Evolutionary conservation across 805 yeast genomes (phyloP).

Genomic region (Millerozyma acaciae): DNA sequence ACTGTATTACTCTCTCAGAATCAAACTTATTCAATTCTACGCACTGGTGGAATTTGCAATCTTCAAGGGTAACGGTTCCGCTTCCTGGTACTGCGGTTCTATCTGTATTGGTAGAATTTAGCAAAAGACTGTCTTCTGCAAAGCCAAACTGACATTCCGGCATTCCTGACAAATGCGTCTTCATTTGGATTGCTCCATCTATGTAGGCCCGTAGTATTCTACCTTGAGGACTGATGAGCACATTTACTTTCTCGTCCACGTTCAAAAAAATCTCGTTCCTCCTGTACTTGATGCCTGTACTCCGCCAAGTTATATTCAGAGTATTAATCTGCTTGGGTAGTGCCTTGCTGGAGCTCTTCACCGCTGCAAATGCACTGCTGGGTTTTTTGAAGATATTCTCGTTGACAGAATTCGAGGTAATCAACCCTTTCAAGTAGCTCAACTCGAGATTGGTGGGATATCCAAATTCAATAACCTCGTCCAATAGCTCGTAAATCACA

Average conservation of each 20-base stretch:
- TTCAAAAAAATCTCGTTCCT: conserved; percentile 77
- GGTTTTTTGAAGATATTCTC: conserved; percentile 17
- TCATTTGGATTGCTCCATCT: conserved; percentile 70
- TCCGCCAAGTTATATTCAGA: conserved; percentile 59
- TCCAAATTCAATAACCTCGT: conserved; percentile 74
- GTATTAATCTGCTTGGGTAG: background rate
- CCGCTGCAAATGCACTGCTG: conserved; percentile 4
- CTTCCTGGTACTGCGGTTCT: conserved; percentile 29
- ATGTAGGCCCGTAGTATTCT: conserved; percentile 65
- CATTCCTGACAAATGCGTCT: conserved; percentile 72
- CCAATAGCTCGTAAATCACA: conserved; percentile 70
- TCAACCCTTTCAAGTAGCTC: conserved; percentile 18
- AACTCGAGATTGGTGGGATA: conserved; percentile 66
- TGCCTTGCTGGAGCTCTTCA: conserved; percentile 2
- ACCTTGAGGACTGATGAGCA: conserved; percentile 64
- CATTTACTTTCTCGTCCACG: conserved; percentile 70
- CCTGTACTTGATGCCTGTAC: conserved; percentile 66
- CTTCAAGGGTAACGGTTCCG: conserved; percentile 58
- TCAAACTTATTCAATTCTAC: conserved; percentile 72
- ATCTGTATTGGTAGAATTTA: conserved; percentile 17
- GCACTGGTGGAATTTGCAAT: conserved; percentile 84
- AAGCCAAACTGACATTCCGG: conserved; percentile 82
- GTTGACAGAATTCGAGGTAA: conserved; percentile 13
- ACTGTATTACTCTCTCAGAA: conserved; percentile 57
- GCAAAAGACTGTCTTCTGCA: conserved; percentile 43